Evolutionary conservation across 2,329 filamentous ascomycete species (phyloP).

Genomic region (Sclerotinia borealis): DNA sequence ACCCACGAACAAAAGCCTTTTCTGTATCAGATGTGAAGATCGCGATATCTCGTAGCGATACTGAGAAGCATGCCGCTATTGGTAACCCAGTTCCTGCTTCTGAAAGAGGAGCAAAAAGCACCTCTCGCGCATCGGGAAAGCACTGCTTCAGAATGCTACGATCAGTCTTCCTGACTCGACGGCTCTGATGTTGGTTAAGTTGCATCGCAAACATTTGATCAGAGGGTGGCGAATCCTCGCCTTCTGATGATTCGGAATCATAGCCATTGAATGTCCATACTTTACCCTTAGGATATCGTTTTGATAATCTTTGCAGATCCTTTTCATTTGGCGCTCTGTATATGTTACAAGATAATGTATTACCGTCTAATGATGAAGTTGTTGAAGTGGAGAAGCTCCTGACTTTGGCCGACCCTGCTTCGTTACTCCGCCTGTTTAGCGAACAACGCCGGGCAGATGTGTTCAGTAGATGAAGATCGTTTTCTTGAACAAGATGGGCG

Average conservation of each 20-base stretch:
- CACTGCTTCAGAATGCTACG: conserved; percentile 1
- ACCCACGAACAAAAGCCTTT: conserved; percentile 32
- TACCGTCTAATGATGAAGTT: not conserved
- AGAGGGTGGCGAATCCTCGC: not conserved
- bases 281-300: conserved; percentile 3
- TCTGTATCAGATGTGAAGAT: conserved; percentile 30
- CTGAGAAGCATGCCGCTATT: conserved; percentile 31
- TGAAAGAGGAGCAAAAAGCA: conserved; percentile 37
- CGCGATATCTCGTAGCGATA: conserved; percentile 28
- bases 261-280: conserved; percentile 9
- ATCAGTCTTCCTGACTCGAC: not conserved
- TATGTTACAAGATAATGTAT: not conserved
- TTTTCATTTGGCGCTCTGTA: conserved; percentile 1
- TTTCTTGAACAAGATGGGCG: not conserved
- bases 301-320: conserved; percentile 1
- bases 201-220: not conserved
- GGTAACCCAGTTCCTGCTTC: conserved; percentile 35
- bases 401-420: conserved; percentile 1
- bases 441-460: not conserved
- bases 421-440: not conserved
- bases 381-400: conserved; percentile 1
- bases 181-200: not conserved
- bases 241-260: conserved; percentile 4
- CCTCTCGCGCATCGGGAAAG: conserved; percentile 33
- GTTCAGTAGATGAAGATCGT: not conserved